These are phyloP conservation scores for Ascodesmis nigricans DNA, from an alignment of 495 filamentous ascomycete species.

Conservation along the genomic window DNA sequence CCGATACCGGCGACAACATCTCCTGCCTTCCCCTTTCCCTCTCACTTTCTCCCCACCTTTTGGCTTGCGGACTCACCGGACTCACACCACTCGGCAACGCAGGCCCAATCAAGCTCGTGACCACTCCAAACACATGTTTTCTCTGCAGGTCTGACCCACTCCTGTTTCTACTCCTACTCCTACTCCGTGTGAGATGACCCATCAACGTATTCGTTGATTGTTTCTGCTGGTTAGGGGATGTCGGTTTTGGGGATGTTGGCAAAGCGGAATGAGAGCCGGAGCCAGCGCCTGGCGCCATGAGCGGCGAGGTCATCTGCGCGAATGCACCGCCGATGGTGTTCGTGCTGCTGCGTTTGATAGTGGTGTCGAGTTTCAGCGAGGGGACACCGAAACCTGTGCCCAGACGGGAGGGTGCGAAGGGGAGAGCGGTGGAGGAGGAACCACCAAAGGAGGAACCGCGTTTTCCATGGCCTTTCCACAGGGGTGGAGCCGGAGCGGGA, in stretches of 20 bases:
- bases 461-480: conserved; percentile 1
- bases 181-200: not conserved
- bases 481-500: not conserved
- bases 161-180: conserved; percentile 3
- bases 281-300: conserved; percentile 13
- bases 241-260: too few species aligned
- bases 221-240: not conserved
- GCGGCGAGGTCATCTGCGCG: conserved; percentile 11
- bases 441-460: conserved; percentile 1
- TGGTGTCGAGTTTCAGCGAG: conserved; percentile 9
- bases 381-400: conserved; percentile 1
- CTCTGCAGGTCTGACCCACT: conserved; percentile 7
- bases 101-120: conserved; percentile 10
- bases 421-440: not conserved
- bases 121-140: conserved; percentile 16
- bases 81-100: not conserved
- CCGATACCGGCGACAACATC: conserved; percentile 16
- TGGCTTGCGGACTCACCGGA: conserved; percentile 4
- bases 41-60: conserved; percentile 14
- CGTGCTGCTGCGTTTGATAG: conserved; percentile 1
- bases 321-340: conserved; percentile 12
- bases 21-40: conserved; percentile 1
- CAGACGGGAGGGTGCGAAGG: not conserved
- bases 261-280: not conserved
- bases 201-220: not conserved